Percentiles rank a stretch among this genome's conserved stretches.
phyloP scores from a whole-genome alignment of 805 yeast species.

The Sugiyamaella smithiae region DNA sequence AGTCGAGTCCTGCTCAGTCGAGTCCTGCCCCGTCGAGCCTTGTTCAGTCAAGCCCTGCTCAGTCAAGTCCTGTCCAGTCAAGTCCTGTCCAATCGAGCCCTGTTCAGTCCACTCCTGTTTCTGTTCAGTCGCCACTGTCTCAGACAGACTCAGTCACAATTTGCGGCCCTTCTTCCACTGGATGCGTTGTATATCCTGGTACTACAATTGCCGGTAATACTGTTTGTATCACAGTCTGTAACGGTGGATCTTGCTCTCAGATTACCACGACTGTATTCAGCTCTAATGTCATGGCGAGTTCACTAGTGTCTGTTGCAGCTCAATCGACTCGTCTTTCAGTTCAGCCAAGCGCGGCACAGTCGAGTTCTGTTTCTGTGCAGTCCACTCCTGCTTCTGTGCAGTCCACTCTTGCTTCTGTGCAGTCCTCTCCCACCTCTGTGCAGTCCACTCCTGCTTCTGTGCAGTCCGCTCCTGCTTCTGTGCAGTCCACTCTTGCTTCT shows the following conservation, averaged over 20 bases:
- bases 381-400: constrained; percentile 6
- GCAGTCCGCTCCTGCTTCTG: constrained; percentile 41
- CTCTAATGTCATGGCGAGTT: too few relatives aligned
- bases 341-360: constrained; percentile 50
- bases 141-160: not conserved
- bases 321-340: constrained; percentile 79
- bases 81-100: constrained; percentile 38
- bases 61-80: not conserved
- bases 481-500: too few relatives aligned
- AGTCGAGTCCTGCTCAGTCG: constrained; percentile 55
- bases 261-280: constrained; percentile 48
- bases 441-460: constrained; percentile 37
- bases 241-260: constrained; percentile 77
- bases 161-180: too few relatives aligned
- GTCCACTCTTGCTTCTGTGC: constrained; percentile 41
- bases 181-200: constrained; percentile 9
- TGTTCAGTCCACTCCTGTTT: constrained; percentile 36
- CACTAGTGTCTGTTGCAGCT: constrained; percentile 49
- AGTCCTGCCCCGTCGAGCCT: constrained; percentile 68
- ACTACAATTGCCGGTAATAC: constrained; percentile 30
- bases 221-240: constrained; percentile 61
- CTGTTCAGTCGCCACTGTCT: constrained; percentile 53
- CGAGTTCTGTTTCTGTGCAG: constrained; percentile 74
- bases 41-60: constrained; percentile 7
- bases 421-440: constrained; percentile 45